Evolutionary conservation across 2,329 filamentous ascomycete species (phyloP).

Genomic region (Botrytis squamosa): DNA sequence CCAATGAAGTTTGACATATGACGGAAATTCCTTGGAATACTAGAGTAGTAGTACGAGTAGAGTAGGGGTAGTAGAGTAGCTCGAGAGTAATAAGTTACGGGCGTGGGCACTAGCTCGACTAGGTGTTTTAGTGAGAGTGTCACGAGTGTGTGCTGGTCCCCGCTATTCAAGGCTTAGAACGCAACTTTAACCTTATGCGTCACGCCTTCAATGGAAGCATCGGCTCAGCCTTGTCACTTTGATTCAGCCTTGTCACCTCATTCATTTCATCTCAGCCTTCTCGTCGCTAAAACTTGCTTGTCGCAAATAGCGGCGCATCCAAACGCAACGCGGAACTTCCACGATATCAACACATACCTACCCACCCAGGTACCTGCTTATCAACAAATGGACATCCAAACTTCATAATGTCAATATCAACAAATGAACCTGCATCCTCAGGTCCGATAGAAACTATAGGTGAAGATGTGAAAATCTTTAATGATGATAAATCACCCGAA

Average conservation of each 20-base stretch:
- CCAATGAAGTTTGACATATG: background rate
- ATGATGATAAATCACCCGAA: constrained; percentile 26
- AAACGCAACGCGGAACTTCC: background rate
- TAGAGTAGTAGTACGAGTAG: background rate
- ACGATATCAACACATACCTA: background rate
- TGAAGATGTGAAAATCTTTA: constrained; percentile 20
- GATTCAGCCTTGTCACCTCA: background rate
- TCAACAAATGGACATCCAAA: constrained; percentile 11
- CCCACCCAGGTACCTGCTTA: background rate
- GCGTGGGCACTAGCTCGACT: too few species aligned
- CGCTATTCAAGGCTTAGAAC: background rate
- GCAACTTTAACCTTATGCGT: background rate
- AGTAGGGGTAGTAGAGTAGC: too few species aligned
- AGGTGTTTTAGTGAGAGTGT: background rate
- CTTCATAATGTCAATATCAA: constrained; percentile 29
- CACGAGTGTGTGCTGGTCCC: background rate
- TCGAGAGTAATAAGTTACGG: too few species aligned
- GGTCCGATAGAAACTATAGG: constrained; percentile 13
- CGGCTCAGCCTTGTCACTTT: background rate
- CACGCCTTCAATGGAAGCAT: background rate
- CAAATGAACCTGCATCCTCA: constrained; percentile 23
- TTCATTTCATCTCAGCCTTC: background rate
- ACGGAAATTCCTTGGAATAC: background rate
- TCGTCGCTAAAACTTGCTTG: constrained; percentile 12
- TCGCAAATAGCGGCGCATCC: background rate